Evolutionary conservation across 192 early-diverging fungal species (phyloP).

Genomic region (Umbelopsis ramanniana): DNA sequence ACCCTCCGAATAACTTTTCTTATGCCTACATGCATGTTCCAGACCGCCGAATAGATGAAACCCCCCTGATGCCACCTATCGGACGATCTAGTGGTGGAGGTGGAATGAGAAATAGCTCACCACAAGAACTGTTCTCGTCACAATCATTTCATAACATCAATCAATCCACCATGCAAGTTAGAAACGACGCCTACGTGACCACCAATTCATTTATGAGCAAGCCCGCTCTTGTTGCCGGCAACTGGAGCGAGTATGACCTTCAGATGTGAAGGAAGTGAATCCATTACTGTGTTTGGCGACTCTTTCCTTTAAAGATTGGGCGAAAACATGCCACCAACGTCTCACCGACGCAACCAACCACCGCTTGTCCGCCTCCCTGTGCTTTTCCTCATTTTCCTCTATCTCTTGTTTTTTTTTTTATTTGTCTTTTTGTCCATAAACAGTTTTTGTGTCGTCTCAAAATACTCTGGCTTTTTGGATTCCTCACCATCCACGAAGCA

Average conservation of each 20-base stretch:
- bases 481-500: too few relatives aligned
- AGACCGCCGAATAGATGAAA: conserved; percentile 14
- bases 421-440: conserved; percentile 13
- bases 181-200: conserved; percentile 5
- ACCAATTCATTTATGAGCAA: conserved; percentile 20
- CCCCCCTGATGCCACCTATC: conserved; percentile 15
- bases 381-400: too few relatives aligned
- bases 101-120: neutral
- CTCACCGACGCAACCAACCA: neutral
- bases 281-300: neutral
- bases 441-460: neutral
- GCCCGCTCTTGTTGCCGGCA: conserved; percentile 23
- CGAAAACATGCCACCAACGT: neutral
- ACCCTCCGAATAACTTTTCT: neutral
- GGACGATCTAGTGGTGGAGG: neutral
- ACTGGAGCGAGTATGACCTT: conserved; percentile 18
- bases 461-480: too few relatives aligned
- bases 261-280: conserved; percentile 1
- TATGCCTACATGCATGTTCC: conserved; percentile 15
- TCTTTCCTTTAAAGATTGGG: too few relatives aligned
- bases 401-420: neutral
- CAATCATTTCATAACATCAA: conserved; percentile 12
- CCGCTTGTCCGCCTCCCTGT: neutral
- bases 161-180: conserved; percentile 1
- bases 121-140: conserved; percentile 7